Percentiles rank a stretch among this genome's conserved stretches.
These are phyloP conservation scores for Pythium rishiriense DNA, from an alignment of 352 stramenopile genomes.

Conservation along the genomic window DNA sequence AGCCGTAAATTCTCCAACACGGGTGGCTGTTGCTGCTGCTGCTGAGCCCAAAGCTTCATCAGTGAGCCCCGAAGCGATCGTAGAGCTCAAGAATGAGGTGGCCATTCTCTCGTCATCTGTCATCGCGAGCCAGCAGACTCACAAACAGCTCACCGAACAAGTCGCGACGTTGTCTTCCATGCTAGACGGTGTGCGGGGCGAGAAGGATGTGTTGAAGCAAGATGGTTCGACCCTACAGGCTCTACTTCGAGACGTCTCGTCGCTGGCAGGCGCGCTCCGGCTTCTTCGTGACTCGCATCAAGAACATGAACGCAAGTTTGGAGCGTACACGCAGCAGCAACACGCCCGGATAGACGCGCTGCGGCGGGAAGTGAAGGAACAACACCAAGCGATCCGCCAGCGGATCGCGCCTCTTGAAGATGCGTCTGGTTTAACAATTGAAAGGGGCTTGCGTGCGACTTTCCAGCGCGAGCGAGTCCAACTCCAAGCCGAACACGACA, in stretches of 20 bases:
- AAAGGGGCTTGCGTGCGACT: not conserved
- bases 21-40: not conserved
- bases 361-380: not conserved
- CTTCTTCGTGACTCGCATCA: not conserved
- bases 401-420: not conserved
- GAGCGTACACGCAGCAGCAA: not conserved
- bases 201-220: not conserved
- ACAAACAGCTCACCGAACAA: not conserved
- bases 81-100: not conserved
- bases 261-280: conserved; percentile 6
- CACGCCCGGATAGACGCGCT: conserved; percentile 2
- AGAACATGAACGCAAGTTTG: conserved; percentile 10
- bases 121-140: not conserved
- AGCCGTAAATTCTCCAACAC: not conserved
- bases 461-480: conserved; percentile 2
- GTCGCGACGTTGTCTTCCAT: not conserved
- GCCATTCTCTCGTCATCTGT: not conserved
- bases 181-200: not conserved
- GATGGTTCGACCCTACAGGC: conserved; percentile 3
- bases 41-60: not conserved
- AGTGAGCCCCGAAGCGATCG: not conserved
- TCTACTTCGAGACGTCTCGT: conserved; percentile 10
- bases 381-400: not conserved
- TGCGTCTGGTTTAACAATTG: not conserved
- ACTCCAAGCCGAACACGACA: not conserved